A percentile compares a stretch with the other conserved stretches of the same genome.
Evolutionary conservation across 2,329 filamentous ascomycete genomes (phyloP).

Genomic region (Biscogniauxia mediterranea): DNA sequence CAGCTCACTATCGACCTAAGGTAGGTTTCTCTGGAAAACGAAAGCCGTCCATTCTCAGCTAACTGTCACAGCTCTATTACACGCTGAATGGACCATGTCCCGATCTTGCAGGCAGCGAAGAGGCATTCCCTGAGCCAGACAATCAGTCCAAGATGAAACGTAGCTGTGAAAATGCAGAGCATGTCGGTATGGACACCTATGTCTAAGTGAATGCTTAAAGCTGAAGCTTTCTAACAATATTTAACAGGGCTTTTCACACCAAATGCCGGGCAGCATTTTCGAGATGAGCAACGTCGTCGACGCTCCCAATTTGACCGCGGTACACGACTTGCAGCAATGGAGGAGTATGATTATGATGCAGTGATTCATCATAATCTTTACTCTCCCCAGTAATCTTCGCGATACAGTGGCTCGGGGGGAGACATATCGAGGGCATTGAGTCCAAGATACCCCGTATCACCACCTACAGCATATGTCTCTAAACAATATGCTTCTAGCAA

Average conservation of each 20-base stretch:
- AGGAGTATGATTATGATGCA: slow-evolving; percentile 57
- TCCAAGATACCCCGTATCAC: not conserved
- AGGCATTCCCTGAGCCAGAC: slow-evolving; percentile 74
- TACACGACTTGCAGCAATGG: slow-evolving; percentile 67
- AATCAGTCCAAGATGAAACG: slow-evolving; percentile 86
- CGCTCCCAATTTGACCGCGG: slow-evolving; percentile 80
- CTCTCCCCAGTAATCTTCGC: slow-evolving; percentile 22
- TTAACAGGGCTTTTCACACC: slow-evolving; percentile 72
- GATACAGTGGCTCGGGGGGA: slow-evolving; percentile 8
- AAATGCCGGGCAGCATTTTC: slow-evolving; percentile 69
- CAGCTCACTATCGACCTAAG: slow-evolving; percentile 78
- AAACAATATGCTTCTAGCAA: not conserved
- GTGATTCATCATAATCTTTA: slow-evolving; percentile 40
- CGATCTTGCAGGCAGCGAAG: slow-evolving; percentile 65
- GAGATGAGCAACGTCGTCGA: slow-evolving; percentile 73
- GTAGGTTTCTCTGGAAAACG: slow-evolving; percentile 40
- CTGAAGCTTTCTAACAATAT: slow-evolving; percentile 10
- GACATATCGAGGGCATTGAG: slow-evolving; percentile 4
- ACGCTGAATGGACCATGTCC: slow-evolving; percentile 48
- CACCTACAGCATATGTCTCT: not conserved
- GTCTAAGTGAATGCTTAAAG: not conserved
- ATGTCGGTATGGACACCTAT: slow-evolving; percentile 62
- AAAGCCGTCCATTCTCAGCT: slow-evolving; percentile 7
- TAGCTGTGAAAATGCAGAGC: slow-evolving; percentile 82
- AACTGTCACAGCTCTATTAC: slow-evolving; percentile 47